Conservation (phyloP, 1,284 basidiomycete genomes). For the Ceratobasidium sp. region DNA sequence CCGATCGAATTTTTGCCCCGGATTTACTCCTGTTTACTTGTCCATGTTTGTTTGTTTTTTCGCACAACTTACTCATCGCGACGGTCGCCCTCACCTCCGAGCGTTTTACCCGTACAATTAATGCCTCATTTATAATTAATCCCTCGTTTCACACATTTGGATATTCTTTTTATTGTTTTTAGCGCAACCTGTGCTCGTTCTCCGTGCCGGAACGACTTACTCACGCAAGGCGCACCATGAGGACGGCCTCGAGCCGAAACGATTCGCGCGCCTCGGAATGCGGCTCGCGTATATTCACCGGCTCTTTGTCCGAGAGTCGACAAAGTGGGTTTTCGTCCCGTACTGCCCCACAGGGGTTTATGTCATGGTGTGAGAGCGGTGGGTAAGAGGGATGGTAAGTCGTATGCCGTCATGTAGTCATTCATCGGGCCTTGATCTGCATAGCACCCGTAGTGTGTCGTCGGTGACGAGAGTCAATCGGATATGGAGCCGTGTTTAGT, state of each 20-base stretch:
- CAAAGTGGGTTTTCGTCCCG: too few species aligned
- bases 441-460: not conserved
- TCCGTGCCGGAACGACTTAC: not conserved
- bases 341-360: not conserved
- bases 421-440: too few species aligned
- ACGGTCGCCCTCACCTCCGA: not conserved
- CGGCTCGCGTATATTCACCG: not conserved
- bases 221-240: constrained; percentile 4
- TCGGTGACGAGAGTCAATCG: not conserved
- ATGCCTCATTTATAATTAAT: too few species aligned
- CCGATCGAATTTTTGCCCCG: constrained; percentile 8
- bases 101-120: not conserved
- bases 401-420: constrained; percentile 5
- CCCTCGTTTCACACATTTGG: not conserved
- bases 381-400: not conserved
- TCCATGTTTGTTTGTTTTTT: not conserved
- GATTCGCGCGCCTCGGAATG: not conserved
- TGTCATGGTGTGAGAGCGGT: not conserved
- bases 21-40: not conserved
- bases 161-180: not conserved
- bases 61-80: too few species aligned
- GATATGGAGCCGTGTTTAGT: not conserved
- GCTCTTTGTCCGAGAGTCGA: too few species aligned
- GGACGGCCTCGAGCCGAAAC: not conserved
- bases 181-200: not conserved